These are phyloP conservation scores for Mortierella sp. DNA, from an alignment of 371 early-diverging fungal genomes.

Conservation along the genomic window DNA sequence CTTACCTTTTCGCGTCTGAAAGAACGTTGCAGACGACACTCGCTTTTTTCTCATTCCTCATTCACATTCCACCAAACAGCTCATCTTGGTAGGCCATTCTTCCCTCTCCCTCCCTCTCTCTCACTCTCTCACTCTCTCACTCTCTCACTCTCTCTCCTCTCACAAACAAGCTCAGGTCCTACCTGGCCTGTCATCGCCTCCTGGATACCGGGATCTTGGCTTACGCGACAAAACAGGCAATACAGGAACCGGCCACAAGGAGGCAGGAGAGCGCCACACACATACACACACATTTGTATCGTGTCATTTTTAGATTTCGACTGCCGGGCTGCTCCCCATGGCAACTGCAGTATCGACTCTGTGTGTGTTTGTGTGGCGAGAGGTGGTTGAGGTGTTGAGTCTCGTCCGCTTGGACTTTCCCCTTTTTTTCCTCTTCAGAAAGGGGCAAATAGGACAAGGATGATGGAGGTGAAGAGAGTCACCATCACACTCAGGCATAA, in stretches of 20 bases:
- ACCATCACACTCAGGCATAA: background rate
- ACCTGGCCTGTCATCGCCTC: background rate
- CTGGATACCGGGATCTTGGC: background rate
- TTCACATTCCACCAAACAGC: background rate
- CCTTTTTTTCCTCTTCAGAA: slow-evolving; percentile 11
- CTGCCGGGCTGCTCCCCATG: background rate
- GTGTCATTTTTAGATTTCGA: background rate
- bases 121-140: background rate
- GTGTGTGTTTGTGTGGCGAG: background rate
- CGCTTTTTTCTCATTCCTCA: background rate
- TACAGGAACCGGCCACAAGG: background rate
- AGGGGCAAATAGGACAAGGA: background rate
- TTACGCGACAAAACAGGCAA: background rate
- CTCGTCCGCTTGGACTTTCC: slow-evolving; percentile 4
- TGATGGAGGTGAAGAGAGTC: background rate
- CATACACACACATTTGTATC: background rate
- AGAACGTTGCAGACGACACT: background rate
- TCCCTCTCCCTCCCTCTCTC: background rate
- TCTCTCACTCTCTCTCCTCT: background rate
- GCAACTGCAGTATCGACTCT: background rate
- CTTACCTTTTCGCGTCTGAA: background rate
- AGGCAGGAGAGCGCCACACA: background rate
- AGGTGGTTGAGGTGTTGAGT: slow-evolving; percentile 3
- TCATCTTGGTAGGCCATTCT: background rate
- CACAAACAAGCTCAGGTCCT: background rate